Percentiles rank a stretch among this genome's conserved stretches.
phyloP scores from a whole-genome alignment of 192 early-diverging fungal species.

The Coemansia pectinata region DNA sequence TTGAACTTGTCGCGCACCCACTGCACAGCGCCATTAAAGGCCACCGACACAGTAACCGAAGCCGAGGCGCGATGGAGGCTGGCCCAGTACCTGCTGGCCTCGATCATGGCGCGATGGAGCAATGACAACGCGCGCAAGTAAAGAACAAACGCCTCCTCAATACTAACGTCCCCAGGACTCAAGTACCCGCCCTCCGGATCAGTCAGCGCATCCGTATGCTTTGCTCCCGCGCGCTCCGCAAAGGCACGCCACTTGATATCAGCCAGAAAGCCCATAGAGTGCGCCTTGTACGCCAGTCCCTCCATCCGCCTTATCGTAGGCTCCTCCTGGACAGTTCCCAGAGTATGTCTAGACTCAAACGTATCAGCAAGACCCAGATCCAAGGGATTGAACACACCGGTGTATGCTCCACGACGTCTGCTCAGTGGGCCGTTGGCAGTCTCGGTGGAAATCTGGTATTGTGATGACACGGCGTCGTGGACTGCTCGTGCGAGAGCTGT shows the following conservation, averaged over 20 bases:
- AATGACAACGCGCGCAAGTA: slow-evolving; percentile 69
- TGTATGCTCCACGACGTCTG: slow-evolving; percentile 1
- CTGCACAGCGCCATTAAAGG: slow-evolving; percentile 70
- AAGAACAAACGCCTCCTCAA: slow-evolving; percentile 72
- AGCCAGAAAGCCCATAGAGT: slow-evolving; percentile 66
- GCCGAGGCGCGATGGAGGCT: slow-evolving; percentile 14
- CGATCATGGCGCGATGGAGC: slow-evolving; percentile 61
- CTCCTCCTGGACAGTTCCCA: slow-evolving; percentile 51
- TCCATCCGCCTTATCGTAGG: slow-evolving; percentile 65
- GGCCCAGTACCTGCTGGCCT: slow-evolving; percentile 52
- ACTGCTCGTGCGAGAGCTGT: slow-evolving; percentile 48
- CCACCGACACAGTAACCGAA: slow-evolving; percentile 36
- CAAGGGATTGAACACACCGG: slow-evolving; percentile 45
- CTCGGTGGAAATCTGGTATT: slow-evolving; percentile 39
- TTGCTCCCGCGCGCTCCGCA: slow-evolving; percentile 24
- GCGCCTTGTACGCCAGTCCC: slow-evolving; percentile 68
- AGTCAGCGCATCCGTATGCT: slow-evolving; percentile 20
- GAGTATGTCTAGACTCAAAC: slow-evolving; percentile 40
- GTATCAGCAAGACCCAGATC: slow-evolving; percentile 41
- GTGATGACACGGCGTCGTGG: slow-evolving; percentile 42
- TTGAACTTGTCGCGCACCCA: slow-evolving; percentile 92
- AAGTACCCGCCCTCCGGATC: slow-evolving; percentile 35
- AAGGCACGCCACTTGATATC: slow-evolving; percentile 51
- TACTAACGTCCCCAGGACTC: slow-evolving; percentile 31
- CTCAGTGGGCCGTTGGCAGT: slow-evolving; percentile 44